A percentile compares a stretch with the other conserved stretches of the same genome.
phyloP scores from a whole-genome alignment of 345 rosid genomes.

The Eucalyptus cloeziana region DNA sequence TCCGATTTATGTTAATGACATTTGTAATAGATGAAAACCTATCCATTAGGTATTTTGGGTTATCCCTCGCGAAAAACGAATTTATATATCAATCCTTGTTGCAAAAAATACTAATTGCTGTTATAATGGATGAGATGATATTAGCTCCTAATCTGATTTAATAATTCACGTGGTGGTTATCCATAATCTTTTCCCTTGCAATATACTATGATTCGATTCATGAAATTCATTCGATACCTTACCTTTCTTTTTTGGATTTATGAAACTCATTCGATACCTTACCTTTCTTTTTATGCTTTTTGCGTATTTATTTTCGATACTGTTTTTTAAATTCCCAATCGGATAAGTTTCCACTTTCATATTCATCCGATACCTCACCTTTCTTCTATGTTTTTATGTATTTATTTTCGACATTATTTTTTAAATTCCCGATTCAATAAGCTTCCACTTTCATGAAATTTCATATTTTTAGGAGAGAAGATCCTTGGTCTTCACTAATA shows the following conservation, averaged over 20 bases:
- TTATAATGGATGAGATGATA: background rate
- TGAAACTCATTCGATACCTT: too few species aligned
- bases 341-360: too few species aligned
- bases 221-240: background rate
- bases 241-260: background rate
- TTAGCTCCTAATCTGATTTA: background rate
- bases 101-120: background rate
- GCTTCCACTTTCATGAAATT: background rate
- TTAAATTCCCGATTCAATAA: background rate
- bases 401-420: background rate
- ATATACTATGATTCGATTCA: background rate
- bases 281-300: too few species aligned
- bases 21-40: background rate
- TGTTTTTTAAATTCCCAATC: background rate
- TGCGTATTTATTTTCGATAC: background rate
- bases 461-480: background rate
- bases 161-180: too few species aligned
- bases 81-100: background rate
- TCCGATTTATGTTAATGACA: too few species aligned
- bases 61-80: background rate
- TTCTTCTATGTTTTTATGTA: background rate
- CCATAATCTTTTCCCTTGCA: background rate
- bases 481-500: background rate
- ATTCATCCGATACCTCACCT: background rate
- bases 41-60: background rate